phyloP scores from a whole-genome alignment of 108 stramenopile genomes.

The Cyclostephanos invisitatus region DNA sequence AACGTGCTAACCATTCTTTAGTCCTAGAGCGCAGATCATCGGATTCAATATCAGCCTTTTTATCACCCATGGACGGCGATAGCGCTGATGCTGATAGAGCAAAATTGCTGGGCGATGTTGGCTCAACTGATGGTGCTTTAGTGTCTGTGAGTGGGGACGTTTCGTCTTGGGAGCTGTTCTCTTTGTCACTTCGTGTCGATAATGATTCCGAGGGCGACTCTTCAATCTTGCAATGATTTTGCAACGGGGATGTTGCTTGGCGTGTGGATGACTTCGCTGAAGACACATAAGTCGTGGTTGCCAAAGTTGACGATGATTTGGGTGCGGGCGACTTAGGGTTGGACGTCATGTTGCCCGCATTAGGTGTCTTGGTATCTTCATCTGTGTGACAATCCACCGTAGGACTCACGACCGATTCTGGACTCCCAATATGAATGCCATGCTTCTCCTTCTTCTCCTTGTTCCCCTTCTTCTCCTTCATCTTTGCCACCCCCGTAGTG shows the following conservation, averaged over 20 bases:
- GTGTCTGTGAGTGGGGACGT: not conserved
- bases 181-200: conserved; percentile 2
- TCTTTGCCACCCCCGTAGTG: not conserved
- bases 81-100: conserved; percentile 12
- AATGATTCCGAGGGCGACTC: not conserved
- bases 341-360: not conserved
- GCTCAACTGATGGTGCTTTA: not conserved
- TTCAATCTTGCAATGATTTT: not conserved
- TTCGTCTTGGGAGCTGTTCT: not conserved
- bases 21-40: conserved; percentile 23
- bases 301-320: not conserved
- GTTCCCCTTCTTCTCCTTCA: not conserved
- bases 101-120: not conserved
- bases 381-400: not conserved
- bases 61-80: not conserved
- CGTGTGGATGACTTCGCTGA: not conserved
- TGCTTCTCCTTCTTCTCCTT: not conserved
- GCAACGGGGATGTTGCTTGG: not conserved
- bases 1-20: conserved; percentile 9
- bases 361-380: not conserved
- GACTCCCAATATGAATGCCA: not conserved
- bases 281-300: not conserved
- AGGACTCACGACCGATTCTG: not conserved
- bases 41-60: conserved; percentile 14
- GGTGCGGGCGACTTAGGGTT: not conserved